Evolutionary conservation across 2,329 filamentous ascomycete genomes (phyloP).

Genomic region (Talaromyces sp.): DNA sequence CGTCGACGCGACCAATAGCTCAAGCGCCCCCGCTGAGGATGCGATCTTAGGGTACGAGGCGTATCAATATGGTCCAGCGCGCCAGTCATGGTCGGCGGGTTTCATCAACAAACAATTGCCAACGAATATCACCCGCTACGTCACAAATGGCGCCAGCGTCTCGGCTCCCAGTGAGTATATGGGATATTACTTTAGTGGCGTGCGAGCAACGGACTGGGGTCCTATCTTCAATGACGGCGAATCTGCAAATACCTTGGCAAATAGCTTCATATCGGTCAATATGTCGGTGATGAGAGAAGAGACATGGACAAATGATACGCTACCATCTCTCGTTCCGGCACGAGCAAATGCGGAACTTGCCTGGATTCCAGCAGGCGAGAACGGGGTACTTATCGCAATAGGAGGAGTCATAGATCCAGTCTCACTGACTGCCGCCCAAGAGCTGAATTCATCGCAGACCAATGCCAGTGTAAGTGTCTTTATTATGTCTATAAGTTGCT

Average conservation of each 20-base stretch:
- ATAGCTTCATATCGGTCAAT: constrained; percentile 59
- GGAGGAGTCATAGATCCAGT: constrained; percentile 35
- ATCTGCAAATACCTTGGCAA: constrained; percentile 44
- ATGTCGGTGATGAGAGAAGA: constrained; percentile 51
- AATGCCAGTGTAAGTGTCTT: constrained; percentile 22
- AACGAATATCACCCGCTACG: constrained; percentile 54
- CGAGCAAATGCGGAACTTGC: constrained; percentile 64
- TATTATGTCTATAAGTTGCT: background rate
- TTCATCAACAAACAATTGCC: constrained; percentile 45
- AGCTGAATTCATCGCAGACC: constrained; percentile 18
- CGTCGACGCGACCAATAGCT: constrained; percentile 33
- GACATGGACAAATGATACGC: constrained; percentile 56
- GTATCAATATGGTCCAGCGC: constrained; percentile 51
- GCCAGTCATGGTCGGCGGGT: constrained; percentile 42
- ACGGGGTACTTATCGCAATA: constrained; percentile 38
- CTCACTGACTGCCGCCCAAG: constrained; percentile 16
- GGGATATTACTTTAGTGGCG: constrained; percentile 67
- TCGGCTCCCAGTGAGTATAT: constrained; percentile 67
- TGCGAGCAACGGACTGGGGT: constrained; percentile 52
- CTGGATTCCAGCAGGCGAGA: constrained; percentile 50
- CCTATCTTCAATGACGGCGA: constrained; percentile 42
- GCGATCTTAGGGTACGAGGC: constrained; percentile 51
- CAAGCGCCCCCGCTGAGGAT: constrained; percentile 41
- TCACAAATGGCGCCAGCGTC: constrained; percentile 62
- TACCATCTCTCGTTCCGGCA: constrained; percentile 50